These are phyloP conservation scores for Oidium heveae DNA, from an alignment of 2,329 filamentous ascomycete genomes.

Conservation along the genomic window DNA sequence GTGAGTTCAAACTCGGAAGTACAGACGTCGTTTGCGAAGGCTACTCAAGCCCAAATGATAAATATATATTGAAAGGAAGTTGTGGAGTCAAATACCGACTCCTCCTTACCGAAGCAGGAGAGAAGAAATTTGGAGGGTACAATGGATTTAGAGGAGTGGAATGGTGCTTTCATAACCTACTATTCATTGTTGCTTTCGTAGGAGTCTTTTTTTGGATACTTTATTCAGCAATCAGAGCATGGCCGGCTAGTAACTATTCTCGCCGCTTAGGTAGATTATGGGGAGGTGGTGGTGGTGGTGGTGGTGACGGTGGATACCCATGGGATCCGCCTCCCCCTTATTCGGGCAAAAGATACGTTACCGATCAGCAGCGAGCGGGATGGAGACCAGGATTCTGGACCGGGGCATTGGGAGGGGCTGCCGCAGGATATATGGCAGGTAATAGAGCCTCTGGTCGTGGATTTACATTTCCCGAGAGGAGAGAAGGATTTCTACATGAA, in stretches of 20 bases:
- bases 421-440: constrained; percentile 39
- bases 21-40: constrained; percentile 90
- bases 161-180: constrained; percentile 11
- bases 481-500: constrained; percentile 6
- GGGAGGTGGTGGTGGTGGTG: constrained; percentile 18
- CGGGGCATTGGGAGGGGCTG: constrained; percentile 34
- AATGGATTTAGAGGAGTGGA: constrained; percentile 4
- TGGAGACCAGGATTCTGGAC: constrained; percentile 58
- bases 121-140: constrained; percentile 32
- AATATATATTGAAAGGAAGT: constrained; percentile 70
- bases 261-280: constrained; percentile 12
- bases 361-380: constrained; percentile 15
- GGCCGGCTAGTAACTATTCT: constrained; percentile 4
- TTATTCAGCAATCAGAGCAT: constrained; percentile 22
- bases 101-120: constrained; percentile 50
- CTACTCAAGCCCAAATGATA: constrained; percentile 50
- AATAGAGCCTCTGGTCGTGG: constrained; percentile 19
- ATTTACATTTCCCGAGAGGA: constrained; percentile 2
- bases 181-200: constrained; percentile 39
- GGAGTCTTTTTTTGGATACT: constrained; percentile 34
- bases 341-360: constrained; percentile 9
- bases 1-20: constrained; percentile 43
- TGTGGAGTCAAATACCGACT: constrained; percentile 82
- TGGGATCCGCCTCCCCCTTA: constrained; percentile 14
- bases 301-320: constrained; percentile 13